Evolutionary conservation across 78 protist species (phyloP).

Genomic region (Emiliania huxleyi): DNA sequence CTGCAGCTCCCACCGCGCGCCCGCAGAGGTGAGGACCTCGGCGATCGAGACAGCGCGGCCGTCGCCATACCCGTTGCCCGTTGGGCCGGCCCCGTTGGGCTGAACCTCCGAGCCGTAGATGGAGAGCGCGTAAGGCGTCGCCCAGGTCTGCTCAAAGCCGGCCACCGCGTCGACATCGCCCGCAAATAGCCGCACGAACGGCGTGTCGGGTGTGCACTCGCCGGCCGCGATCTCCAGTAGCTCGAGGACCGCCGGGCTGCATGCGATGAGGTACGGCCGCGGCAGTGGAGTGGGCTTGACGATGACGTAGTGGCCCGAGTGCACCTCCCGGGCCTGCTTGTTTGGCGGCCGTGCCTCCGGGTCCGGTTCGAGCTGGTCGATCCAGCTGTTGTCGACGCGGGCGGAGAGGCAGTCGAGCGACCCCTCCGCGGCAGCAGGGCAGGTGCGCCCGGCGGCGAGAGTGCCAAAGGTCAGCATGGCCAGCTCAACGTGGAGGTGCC

Average conservation of each 20-base stretch:
- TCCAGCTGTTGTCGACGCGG: no score
- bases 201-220: neutral
- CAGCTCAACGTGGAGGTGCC: no score
- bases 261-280: neutral
- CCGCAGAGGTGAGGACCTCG: conserved; percentile 36
- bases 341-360: no score
- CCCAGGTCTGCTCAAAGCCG: neutral
- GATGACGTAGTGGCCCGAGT: conserved; percentile 29
- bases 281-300: conserved; percentile 21
- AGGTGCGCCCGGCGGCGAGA: no score
- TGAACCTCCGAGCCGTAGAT: neutral
- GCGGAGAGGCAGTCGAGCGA: no score
- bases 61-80: conserved; percentile 80
- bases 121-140: conserved; percentile 42
- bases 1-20: conserved; percentile 48
- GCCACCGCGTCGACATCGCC: conserved; percentile 1
- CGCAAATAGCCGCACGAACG: conserved; percentile 5
- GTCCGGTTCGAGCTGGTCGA: no score
- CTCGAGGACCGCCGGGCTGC: neutral
- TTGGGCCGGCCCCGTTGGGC: conserved; percentile 35
- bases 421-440: no score
- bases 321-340: neutral
- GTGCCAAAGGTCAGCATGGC: no score
- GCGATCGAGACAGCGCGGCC: conserved; percentile 78
- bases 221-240: neutral